Evolutionary conservation across 257 asterid species (phyloP).

Genomic region (Nemophila menziesii): DNA sequence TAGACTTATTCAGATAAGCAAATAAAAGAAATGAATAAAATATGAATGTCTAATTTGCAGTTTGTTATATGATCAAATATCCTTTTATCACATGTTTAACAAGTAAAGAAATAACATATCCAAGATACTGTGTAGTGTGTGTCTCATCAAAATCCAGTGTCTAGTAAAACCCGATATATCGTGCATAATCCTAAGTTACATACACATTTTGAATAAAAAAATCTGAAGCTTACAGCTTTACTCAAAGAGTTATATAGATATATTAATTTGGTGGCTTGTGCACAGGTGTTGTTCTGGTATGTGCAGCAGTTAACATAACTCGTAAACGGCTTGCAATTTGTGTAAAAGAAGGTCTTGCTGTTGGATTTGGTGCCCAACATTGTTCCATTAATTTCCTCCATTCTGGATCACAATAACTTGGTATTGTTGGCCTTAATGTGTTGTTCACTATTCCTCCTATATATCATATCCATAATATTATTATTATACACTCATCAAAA

Average conservation of each 20-base stretch:
- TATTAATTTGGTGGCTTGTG: conserved; percentile 12
- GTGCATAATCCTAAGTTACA: conserved; percentile 4
- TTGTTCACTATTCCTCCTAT: conserved; percentile 92
- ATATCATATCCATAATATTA: not conserved
- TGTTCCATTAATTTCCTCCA: conserved; percentile 84
- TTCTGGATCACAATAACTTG: conserved; percentile 75
- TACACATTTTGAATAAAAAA: not conserved
- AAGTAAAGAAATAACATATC: not conserved
- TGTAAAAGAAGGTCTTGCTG: conserved; percentile 64
- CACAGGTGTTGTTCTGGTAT: conserved; percentile 26
- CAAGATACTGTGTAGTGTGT: not conserved
- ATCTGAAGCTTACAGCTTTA: conserved; percentile 5
- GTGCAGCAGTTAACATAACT: conserved; percentile 48
- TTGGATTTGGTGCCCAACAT: conserved; percentile 93
- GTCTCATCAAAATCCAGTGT: not conserved
- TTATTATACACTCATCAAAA: no score
- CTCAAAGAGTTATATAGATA: conserved; percentile 10
- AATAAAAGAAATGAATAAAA: no score
- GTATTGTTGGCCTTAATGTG: conserved; percentile 83
- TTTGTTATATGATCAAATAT: no score
- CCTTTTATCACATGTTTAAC: not conserved
- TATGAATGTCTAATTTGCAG: not conserved
- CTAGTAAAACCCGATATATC: not conserved
- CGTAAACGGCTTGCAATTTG: conserved; percentile 76
- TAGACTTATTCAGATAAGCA: no score